Base-by-base conservation (phyloP, 768 basidiomycete genomes). In the Exidia glandulosa region DNA sequence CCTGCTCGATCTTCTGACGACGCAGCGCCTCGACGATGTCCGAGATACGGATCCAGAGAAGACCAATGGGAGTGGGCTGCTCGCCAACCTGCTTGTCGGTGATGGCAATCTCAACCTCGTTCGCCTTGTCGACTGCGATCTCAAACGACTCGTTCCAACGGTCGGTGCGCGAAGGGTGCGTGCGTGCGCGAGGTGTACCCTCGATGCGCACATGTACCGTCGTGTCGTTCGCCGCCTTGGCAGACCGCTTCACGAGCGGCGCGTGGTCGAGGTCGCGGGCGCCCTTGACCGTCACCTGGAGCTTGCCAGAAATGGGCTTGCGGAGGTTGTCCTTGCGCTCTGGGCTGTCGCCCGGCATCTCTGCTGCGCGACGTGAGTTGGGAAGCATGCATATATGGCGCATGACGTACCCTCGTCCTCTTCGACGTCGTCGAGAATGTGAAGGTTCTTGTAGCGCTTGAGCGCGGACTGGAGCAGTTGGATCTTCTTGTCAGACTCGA, bases 121-220 rank as follows among this genome's bases (percentile, higher is more conserved):
- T 97, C 14, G 95, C 94, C 73, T 98, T 98, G 77, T 98, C 95
- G 41, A 98, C 90, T 0, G 86, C 79, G 61, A 99, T 91, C 72
- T 95, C 93, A 63, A 98, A 97, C 61, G 94, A 90, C 73, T 99
- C 94, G 69, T 92, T 91, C 96, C 96, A 99, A 50, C 90, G 86
- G 73, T 98, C 96, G 31, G 88, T 96, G 61, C 93, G 86, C 10
- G 93, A 87, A 7, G 92, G 90, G 69, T 95, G 93, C 0, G 94
- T 94, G 60, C 87, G 85, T 3, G 92, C 95, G 14, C 90, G 81
- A 66, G 94, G 90, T 23, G 90, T 93, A 25, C 95, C 94, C 76
- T 99, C 96, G 12, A 98, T 89, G 69, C 97, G 96, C 74, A 98
- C 82, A 33, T 91, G 91, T 47, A 98, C 89, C 69, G 84, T 83